phyloP scores from a whole-genome alignment of 345 rosid species.

The Camelina hispida region DNA sequence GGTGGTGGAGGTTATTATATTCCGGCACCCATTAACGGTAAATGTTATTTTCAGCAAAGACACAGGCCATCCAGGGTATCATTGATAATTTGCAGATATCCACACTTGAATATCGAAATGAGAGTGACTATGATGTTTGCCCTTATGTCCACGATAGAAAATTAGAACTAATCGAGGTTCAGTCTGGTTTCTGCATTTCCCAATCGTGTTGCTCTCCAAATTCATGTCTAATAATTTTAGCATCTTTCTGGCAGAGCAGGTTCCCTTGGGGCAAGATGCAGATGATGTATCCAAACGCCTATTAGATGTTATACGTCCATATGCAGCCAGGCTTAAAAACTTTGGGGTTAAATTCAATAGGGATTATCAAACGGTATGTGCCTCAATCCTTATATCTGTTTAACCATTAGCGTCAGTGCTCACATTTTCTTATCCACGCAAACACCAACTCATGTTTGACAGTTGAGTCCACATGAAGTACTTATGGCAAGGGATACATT shows the following conservation, averaged over 20 bases:
- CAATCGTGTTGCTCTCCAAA: conserved; percentile 11
- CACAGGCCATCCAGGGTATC: conserved; percentile 74
- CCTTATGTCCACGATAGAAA: conserved; percentile 81
- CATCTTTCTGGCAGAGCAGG: conserved; percentile 56
- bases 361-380: conserved; percentile 81
- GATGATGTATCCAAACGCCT: conserved; percentile 62
- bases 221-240: conserved; percentile 29
- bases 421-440: conserved; percentile 23
- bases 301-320: conserved; percentile 73
- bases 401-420: conserved; percentile 26
- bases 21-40: conserved; percentile 1
- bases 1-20: conserved; percentile 1
- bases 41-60: conserved; percentile 68
- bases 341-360: conserved; percentile 66
- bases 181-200: conserved; percentile 36
- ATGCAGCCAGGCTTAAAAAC: conserved; percentile 64
- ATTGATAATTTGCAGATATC: conserved; percentile 84
- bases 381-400: conserved; percentile 25
- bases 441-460: conserved; percentile 40
- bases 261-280: conserved; percentile 87
- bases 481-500: conserved; percentile 89
- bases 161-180: conserved; percentile 85
- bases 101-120: conserved; percentile 72
- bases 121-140: conserved; percentile 79
- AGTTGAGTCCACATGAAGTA: conserved; percentile 90